Evolutionary conservation across 352 stramenopile genomes (phyloP), one percentile per base, ranked within the genome.

Genomic region (Globisporangium parvum): DNA sequence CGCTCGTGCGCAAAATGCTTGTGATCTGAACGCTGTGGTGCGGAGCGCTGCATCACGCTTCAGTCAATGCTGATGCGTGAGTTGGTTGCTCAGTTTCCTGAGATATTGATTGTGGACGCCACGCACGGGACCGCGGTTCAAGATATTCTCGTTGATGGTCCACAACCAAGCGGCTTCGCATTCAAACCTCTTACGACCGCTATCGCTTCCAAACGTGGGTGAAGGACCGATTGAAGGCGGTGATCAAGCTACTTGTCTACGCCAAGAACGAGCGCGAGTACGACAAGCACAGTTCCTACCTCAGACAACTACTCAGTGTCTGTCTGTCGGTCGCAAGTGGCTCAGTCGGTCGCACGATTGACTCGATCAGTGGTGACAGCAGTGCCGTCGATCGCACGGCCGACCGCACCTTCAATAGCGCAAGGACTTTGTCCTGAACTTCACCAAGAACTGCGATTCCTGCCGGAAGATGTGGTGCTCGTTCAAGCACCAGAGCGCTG

Each of bases 371-470:
- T n/a, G n/a, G n/a, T n/a, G n/a, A n/a, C n/a, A n/a, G n/a, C n/a
- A n/a, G n/a, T n/a, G n/a, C n/a, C n/a, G 4, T 20, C 9, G 21
- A 21, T 50, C 21, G 45, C 10, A 4, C 45, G 21, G 35, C 23
- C 18, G n/a, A 20, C 45, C 40, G 11, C 6, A 14, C 10, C 15
- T 41, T 1, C n/a, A 35, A 20, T 1, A 21, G 17, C n/a, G 28
- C 18, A 24, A n/a, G 17, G 26, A 51, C 0, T 71, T 75, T 47
- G 51, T 66, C 5, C 6, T 8, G 2, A 62, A 73, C 24, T 63
- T 73, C 44, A 12, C 9, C 1, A 65, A 63, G n/a, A 68, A 66
- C n/a, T 73, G 55, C 62, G 51, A 67, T 17, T 39, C 8, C 15
- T 68, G 58, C 45, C 15, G 33, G 1, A 21, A 41, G 0, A 41